These are phyloP conservation scores for Sclerotinia glacialis DNA, from an alignment of 2,329 filamentous ascomycete species.

Conservation along the genomic window DNA sequence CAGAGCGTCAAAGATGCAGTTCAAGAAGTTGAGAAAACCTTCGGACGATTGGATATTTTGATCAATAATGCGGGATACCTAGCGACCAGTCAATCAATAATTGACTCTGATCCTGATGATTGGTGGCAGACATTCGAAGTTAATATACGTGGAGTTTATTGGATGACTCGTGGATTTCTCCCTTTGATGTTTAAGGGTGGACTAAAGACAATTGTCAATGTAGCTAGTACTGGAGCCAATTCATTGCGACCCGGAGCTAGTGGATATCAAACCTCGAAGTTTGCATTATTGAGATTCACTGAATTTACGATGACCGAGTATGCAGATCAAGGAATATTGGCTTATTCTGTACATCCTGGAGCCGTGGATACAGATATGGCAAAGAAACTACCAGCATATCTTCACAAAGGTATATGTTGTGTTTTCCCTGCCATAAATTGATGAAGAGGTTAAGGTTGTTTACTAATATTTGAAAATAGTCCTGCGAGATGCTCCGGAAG, in stretches of 20 bases:
- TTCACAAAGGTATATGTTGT: slow-evolving; percentile 31
- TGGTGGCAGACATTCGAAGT: slow-evolving; percentile 32
- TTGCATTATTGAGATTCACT: slow-evolving; percentile 49
- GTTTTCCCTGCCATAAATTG: not conserved
- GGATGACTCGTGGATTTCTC: slow-evolving; percentile 26
- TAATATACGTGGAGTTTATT: slow-evolving; percentile 30
- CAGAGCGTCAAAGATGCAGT: slow-evolving; percentile 24
- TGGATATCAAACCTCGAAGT: slow-evolving; percentile 49
- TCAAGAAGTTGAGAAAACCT: slow-evolving; percentile 25
- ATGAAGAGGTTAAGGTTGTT: not conserved
- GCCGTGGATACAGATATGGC: slow-evolving; percentile 43
- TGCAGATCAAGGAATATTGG: slow-evolving; percentile 43
- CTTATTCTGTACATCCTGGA: slow-evolving; percentile 45
- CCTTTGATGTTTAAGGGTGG: slow-evolving; percentile 33
- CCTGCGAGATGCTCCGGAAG: slow-evolving; percentile 42
- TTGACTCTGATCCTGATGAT: slow-evolving; percentile 24
- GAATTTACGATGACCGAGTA: slow-evolving; percentile 51
- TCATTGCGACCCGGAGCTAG: slow-evolving; percentile 41
- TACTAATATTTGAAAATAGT: slow-evolving; percentile 25
- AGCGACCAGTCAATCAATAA: slow-evolving; percentile 19
- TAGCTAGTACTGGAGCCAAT: slow-evolving; percentile 47
- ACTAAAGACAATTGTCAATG: slow-evolving; percentile 48
- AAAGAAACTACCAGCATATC: slow-evolving; percentile 37
- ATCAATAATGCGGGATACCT: slow-evolving; percentile 34
- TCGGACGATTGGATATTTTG: slow-evolving; percentile 32